Evolutionary conservation across 2,329 filamentous ascomycete species (phyloP), one percentile per base, ranked within the genome.

Genomic region (Keithomyces neogunnii): DNA sequence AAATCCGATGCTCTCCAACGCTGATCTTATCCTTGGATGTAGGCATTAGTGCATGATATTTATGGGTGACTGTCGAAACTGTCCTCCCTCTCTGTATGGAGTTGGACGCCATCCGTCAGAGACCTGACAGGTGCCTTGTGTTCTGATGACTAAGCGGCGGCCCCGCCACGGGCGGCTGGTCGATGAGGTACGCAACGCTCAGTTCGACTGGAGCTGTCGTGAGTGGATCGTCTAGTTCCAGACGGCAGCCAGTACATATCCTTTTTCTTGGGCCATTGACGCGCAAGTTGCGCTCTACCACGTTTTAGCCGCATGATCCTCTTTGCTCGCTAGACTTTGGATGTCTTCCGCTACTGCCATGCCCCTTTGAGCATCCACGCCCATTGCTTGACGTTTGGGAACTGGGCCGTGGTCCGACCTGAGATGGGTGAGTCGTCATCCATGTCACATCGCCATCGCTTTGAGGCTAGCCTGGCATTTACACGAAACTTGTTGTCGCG

Each of bases 361-460:
- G 51, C 46, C 48, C 39, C 29, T 39, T 30, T 52, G 51, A 53
- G 50, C 55, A 52, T 53, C 51, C 53, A 57, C 56, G 57, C 53
- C 51, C 51, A 48, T 49, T 48, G 50, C 45, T 51, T 56, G 49
- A 54, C 47, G 47, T 53, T 49, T 52, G 55, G 54, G 58, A 56
- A 39, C 54, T 57, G 54, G 52, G 57, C 55, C 51, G 52, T 45
- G 56, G 59, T 57, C 55, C 51, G 54, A 52, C 56, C 57, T 50
- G 59, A 60, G 53, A 62, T 62, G 60, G 57, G 60, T 62, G 50
- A 58, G 59, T 52, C 39, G 31, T 39, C 26, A 3, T 19, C 8
- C 7, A 32, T 56, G 36, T 7, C 9, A 5, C 38, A 26, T 43
- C 51, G 50, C 19, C 35, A 44, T 11, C 28, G 11, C 8, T 31